A percentile compares a stretch with the other conserved stretches of the same genome.
Evolutionary conservation across 2,329 filamentous ascomycete species (phyloP).

Genomic region (Fusarium nygamai): DNA sequence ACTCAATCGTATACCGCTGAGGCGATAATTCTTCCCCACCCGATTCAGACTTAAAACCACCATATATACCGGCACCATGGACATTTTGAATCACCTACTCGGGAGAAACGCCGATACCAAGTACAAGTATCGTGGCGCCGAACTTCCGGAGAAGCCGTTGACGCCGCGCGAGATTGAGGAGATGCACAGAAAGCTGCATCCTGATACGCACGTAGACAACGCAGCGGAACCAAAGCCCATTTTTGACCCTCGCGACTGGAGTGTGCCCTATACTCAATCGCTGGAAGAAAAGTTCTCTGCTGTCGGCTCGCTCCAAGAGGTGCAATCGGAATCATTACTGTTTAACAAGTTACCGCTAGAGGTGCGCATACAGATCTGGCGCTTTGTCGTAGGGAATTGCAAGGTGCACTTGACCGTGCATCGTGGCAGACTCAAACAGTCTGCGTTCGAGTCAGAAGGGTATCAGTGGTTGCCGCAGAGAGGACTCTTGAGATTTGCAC

Average conservation of each 20-base stretch:
- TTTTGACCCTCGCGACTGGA: neutral
- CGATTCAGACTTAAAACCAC: fast-evolving
- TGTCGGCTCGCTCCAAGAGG: neutral
- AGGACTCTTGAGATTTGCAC: neutral
- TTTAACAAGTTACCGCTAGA: neutral
- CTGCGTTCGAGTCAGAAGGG: neutral
- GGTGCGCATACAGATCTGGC: neutral
- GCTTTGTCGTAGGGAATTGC: neutral
- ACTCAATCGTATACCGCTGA: neutral
- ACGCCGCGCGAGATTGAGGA: neutral
- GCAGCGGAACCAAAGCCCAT: neutral
- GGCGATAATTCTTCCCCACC: neutral
- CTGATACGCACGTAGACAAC: neutral
- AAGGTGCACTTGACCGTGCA: neutral
- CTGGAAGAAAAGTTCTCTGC: neutral
- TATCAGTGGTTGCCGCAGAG: neutral
- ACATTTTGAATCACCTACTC: neutral
- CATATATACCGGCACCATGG: neutral
- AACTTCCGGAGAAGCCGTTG: neutral
- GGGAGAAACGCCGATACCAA: neutral
- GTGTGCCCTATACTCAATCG: neutral
- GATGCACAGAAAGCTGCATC: neutral
- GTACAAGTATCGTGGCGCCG: neutral
- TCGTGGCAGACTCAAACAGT: neutral
- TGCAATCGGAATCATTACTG: neutral